Conservation (phyloP, 805 yeast species). For the Cyberlindnera americana region DNA sequence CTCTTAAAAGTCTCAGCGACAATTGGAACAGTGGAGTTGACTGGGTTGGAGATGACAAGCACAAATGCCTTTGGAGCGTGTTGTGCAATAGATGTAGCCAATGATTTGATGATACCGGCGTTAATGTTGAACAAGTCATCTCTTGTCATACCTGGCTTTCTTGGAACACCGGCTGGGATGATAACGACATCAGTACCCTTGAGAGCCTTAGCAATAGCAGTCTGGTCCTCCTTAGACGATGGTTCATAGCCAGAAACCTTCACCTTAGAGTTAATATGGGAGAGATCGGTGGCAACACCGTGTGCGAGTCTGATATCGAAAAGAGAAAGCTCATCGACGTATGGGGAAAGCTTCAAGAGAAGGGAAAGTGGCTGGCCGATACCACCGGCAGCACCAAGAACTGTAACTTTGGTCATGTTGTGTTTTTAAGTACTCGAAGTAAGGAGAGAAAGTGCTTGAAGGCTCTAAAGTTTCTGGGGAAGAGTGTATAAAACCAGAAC, state of each 20-base stretch:
- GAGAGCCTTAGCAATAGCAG: constrained; percentile 33
- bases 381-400: constrained; percentile 92
- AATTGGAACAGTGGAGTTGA: constrained; percentile 89
- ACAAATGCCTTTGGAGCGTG: constrained; percentile 72
- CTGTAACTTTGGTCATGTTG: constrained; percentile 60
- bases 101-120: constrained; percentile 71
- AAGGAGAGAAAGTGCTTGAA: not conserved
- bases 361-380: constrained; percentile 91
- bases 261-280: constrained; percentile 75
- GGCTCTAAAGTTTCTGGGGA: too few species aligned
- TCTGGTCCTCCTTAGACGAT: constrained; percentile 39
- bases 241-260: constrained; percentile 60
- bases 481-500: too few species aligned
- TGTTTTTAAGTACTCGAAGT: not conserved
- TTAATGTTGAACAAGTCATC: constrained; percentile 84
- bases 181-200: constrained; percentile 46
- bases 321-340: constrained; percentile 60
- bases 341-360: constrained; percentile 64
- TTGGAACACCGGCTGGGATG: constrained; percentile 85
- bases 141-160: constrained; percentile 94
- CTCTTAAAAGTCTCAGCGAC: constrained; percentile 75
- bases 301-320: constrained; percentile 82
- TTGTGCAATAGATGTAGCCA: constrained; percentile 73
- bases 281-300: constrained; percentile 86
- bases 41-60: constrained; percentile 87